These are phyloP conservation scores for Plasmodium relictum DNA, from an alignment of 169 alveolate species.

Conservation along the genomic window DNA sequence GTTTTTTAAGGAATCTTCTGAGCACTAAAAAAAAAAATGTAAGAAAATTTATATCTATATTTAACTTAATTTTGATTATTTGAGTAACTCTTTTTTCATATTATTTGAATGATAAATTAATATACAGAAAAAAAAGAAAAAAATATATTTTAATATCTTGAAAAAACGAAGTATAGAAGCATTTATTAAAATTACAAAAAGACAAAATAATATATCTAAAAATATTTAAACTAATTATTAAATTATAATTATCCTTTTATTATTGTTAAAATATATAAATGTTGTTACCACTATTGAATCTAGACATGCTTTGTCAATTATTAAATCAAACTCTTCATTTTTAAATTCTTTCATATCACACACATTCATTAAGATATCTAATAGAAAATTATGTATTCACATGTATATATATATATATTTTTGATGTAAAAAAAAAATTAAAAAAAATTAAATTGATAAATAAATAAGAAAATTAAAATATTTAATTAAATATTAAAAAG, in stretches of 20 bases:
- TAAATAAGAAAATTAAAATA: not conserved
- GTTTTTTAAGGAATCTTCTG: constrained; percentile 66
- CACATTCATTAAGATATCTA: constrained; percentile 64
- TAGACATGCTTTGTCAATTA: constrained; percentile 87
- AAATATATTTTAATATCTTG: no score
- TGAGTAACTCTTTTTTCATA: no score
- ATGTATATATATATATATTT: not conserved
- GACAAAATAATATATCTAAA: no score
- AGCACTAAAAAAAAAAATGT: constrained; percentile 12
- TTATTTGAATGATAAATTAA: no score
- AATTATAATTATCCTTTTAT: no score
- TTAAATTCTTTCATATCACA: constrained; percentile 73
- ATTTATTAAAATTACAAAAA: no score
- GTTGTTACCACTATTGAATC: constrained; percentile 78
- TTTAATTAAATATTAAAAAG: not conserved
- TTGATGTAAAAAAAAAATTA: not conserved
- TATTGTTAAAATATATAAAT: constrained; percentile 1
- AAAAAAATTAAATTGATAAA: not conserved
- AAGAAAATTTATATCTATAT: not conserved
- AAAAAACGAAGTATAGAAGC: no score
- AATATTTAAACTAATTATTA: no score
- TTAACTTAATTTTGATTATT: not conserved
- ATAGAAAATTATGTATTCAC: not conserved
- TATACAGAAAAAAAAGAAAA: no score
- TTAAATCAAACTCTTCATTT: constrained; percentile 79